phyloP scores from a whole-genome alignment of 2,329 filamentous ascomycete genomes.

The Rhynchosporium agropyri region DNA sequence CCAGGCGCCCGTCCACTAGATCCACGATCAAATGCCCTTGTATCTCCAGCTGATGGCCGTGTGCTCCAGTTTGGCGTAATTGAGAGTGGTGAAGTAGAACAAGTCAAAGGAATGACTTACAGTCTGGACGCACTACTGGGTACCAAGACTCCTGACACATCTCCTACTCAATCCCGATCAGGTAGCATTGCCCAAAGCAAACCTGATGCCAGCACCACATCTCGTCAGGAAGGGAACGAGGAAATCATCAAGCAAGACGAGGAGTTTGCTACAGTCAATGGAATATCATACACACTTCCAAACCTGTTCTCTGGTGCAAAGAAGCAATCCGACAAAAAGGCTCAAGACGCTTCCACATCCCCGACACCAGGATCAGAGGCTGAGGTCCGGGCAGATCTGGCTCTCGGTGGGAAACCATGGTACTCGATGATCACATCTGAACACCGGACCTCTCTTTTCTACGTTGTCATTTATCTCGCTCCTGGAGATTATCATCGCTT shows the following conservation, averaged over 20 bases:
- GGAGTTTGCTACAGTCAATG: slow-evolving; percentile 92
- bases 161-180: slow-evolving; percentile 40
- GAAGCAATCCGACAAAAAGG: slow-evolving; percentile 43
- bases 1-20: slow-evolving; percentile 85
- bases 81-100: slow-evolving; percentile 91
- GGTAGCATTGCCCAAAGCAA: slow-evolving; percentile 52
- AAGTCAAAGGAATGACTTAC: slow-evolving; percentile 99
- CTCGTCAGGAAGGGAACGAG: slow-evolving; percentile 46
- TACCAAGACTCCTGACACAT: slow-evolving; percentile 54
- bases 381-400: slow-evolving; percentile 82
- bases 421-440: slow-evolving; percentile 65
- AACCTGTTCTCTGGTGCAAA: slow-evolving; percentile 77
- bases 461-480: slow-evolving; percentile 92
- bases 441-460: slow-evolving; percentile 78
- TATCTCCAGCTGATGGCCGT: slow-evolving; percentile 88
- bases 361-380: slow-evolving; percentile 74
- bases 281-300: slow-evolving; percentile 92
- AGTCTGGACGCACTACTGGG: slow-evolving; percentile 91
- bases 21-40: slow-evolving; percentile 73
- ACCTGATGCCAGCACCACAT: slow-evolving; percentile 32
- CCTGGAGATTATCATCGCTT: slow-evolving; percentile 98
- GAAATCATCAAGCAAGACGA: slow-evolving; percentile 79
- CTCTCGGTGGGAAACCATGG: slow-evolving; percentile 70
- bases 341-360: slow-evolving; percentile 72
- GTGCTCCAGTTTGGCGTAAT: slow-evolving; percentile 92